Percentiles rank a stretch among this genome's conserved stretches.
Conservation (phyloP, 2,329 filamentous ascomycete species). For the Fonsecaea pedrosoi region DNA sequence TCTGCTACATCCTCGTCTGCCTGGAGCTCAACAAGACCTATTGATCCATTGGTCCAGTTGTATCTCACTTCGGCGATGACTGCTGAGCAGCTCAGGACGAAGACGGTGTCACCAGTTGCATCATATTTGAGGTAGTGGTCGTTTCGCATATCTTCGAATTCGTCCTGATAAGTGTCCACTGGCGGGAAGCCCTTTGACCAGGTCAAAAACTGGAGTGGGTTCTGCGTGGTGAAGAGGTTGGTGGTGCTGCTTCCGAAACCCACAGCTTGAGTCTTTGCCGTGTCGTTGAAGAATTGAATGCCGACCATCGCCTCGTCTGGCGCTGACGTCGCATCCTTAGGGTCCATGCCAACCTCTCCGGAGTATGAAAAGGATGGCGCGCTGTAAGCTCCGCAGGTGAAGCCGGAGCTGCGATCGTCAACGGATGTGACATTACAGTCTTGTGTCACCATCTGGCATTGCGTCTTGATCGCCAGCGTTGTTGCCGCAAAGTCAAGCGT, state of each 20-base stretch:
- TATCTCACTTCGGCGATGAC: conserved; percentile 34
- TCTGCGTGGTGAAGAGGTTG: conserved; percentile 30
- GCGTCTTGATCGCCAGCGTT: conserved; percentile 33
- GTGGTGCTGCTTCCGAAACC: conserved; percentile 25
- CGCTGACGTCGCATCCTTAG: conserved; percentile 14
- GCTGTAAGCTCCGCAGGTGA: conserved; percentile 30
- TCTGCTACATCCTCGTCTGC: conserved; percentile 19
- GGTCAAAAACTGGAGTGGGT: conserved; percentile 33
- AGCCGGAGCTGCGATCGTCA: conserved; percentile 16
- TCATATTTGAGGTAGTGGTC: conserved; percentile 27
- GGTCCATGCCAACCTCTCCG: conserved; percentile 34
- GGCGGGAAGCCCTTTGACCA: conserved; percentile 39
- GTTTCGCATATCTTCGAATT: conserved; percentile 29
- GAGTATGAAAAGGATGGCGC: conserved; percentile 32
- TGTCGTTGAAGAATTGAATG: conserved; percentile 38
- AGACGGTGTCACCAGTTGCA: conserved; percentile 34
- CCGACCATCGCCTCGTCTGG: conserved; percentile 31
- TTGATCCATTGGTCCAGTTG: conserved; percentile 32
- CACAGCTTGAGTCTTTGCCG: conserved; percentile 24
- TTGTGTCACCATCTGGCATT: conserved; percentile 33
- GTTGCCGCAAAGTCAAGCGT: conserved; percentile 28
- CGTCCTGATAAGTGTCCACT: conserved; percentile 29
- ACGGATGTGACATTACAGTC: conserved; percentile 22
- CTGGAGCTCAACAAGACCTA: conserved; percentile 22
- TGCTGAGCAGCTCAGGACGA: conserved; percentile 34